Evolutionary conservation across 2,329 filamentous ascomycete species (phyloP).

Genomic region (Colletotrichum tanaceti): DNA sequence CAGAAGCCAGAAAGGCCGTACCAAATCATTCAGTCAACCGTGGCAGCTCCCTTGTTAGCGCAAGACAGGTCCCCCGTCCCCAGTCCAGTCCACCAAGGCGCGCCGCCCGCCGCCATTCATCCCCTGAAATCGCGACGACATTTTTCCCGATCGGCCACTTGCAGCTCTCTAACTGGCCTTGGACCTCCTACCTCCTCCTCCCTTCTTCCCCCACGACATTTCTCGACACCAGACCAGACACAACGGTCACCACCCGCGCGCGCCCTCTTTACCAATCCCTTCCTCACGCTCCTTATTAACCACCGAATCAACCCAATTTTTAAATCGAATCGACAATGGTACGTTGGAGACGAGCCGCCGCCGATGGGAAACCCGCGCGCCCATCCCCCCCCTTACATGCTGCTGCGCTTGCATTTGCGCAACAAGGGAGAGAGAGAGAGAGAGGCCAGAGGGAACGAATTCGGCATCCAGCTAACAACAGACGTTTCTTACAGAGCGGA

Average conservation of each 20-base stretch:
- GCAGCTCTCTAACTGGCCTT: conserved; percentile 20
- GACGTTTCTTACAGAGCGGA: conserved; percentile 76
- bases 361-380: neutral
- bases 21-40: conserved; percentile 31
- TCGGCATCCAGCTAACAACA: conserved; percentile 19
- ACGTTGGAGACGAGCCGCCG: conserved; percentile 24
- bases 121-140: conserved; percentile 41
- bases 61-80: conserved; percentile 1
- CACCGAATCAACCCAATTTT: neutral
- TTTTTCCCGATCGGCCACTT: conserved; percentile 37
- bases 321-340: conserved; percentile 46
- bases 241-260: neutral
- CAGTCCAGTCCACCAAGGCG: conserved; percentile 23
- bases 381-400: conserved; percentile 17
- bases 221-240: neutral
- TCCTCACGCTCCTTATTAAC: conserved; percentile 34
- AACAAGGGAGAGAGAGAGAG: conserved; percentile 36
- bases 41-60: conserved; percentile 35
- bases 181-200: conserved; percentile 6
- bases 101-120: conserved; percentile 24
- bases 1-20: neutral
- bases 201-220: conserved; percentile 13
- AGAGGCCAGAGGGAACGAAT: neutral
- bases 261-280: neutral
- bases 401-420: conserved; percentile 7